phyloP scores from a whole-genome alignment of 1,139 yeast genomes.

The Geotrichum cucujoidarum region DNA sequence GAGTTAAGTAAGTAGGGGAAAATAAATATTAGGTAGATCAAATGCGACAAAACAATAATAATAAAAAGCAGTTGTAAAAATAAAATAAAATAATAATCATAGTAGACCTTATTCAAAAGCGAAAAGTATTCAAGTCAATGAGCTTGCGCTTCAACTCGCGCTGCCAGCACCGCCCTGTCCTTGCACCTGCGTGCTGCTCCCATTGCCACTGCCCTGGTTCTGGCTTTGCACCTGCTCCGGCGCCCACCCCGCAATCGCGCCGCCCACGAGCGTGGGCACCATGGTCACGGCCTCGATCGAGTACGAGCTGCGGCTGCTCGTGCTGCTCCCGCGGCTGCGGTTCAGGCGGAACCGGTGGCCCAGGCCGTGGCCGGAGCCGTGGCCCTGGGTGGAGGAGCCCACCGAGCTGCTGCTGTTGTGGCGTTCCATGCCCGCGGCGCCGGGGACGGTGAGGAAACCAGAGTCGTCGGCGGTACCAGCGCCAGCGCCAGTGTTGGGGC shows the following conservation, averaged over 20 bases:
- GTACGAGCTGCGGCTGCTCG: constrained; percentile 14
- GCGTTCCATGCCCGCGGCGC: no score
- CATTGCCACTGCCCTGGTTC: background rate
- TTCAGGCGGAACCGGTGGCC: background rate
- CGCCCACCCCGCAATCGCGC: constrained; percentile 51
- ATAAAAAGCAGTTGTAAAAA: no score
- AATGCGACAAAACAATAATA: no score
- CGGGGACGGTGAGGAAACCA: constrained; percentile 30
- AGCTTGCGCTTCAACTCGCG: background rate
- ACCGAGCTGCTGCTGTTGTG: background rate
- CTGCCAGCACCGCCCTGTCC: background rate
- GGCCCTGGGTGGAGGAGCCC: background rate
- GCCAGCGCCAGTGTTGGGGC: constrained; percentile 14
- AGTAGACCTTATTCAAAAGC: background rate
- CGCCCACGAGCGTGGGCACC: constrained; percentile 51
- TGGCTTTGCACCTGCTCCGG: constrained; percentile 3
- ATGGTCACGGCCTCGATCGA: constrained; percentile 44
- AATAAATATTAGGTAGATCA: no score
- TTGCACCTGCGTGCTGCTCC: no score
- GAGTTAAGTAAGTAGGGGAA: no score
- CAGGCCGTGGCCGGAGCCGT: background rate
- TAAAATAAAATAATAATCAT: no score
- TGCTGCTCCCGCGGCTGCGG: constrained; percentile 24
- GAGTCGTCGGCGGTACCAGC: constrained; percentile 16
- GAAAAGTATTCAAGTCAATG: background rate